phyloP scores from a whole-genome alignment of 345 rosid species.

The Boechera retrofracta region DNA sequence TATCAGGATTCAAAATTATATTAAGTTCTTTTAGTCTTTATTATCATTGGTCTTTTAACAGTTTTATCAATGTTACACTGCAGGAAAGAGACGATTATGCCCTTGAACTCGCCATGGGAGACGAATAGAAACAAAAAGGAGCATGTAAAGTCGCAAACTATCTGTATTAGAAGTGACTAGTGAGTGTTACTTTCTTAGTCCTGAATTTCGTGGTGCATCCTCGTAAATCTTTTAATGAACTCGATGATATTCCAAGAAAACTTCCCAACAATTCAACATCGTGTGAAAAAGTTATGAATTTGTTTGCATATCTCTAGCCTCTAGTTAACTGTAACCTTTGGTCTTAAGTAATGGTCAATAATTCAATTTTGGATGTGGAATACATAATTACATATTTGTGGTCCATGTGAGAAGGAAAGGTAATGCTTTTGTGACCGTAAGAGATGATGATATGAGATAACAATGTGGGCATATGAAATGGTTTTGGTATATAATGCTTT shows the following conservation, averaged over 20 bases:
- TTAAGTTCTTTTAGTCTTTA: neutral
- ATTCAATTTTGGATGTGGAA: slow-evolving; percentile 25
- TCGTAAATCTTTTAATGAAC: slow-evolving; percentile 26
- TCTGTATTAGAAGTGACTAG: slow-evolving; percentile 31
- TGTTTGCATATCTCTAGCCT: slow-evolving; percentile 20
- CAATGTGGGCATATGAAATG: slow-evolving; percentile 42
- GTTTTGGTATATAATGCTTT: slow-evolving; percentile 40
- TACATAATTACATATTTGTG: slow-evolving; percentile 35
- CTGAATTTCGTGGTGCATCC: slow-evolving; percentile 15
- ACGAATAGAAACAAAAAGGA: slow-evolving; percentile 54
- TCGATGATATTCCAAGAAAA: slow-evolving; percentile 12
- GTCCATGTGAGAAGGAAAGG: slow-evolving; percentile 43
- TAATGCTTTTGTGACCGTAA: slow-evolving; percentile 27
- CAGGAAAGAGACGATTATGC: slow-evolving; percentile 99
- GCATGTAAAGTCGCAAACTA: neutral
- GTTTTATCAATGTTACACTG: slow-evolving; percentile 1
- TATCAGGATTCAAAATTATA: neutral
- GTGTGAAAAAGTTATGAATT: neutral
- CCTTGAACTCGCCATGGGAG: slow-evolving; percentile 88
- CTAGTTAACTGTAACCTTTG: slow-evolving; percentile 30
- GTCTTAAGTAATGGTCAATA: slow-evolving; percentile 33
- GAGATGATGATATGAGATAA: slow-evolving; percentile 36
- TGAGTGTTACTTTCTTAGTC: slow-evolving; percentile 29
- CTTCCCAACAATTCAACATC: slow-evolving; percentile 10
- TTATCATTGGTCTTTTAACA: neutral